A percentile compares a stretch with the other conserved stretches of the same genome.
These are phyloP conservation scores for Larix sibirica DNA, from an alignment of 83 land plant species.

Conservation along the genomic window DNA sequence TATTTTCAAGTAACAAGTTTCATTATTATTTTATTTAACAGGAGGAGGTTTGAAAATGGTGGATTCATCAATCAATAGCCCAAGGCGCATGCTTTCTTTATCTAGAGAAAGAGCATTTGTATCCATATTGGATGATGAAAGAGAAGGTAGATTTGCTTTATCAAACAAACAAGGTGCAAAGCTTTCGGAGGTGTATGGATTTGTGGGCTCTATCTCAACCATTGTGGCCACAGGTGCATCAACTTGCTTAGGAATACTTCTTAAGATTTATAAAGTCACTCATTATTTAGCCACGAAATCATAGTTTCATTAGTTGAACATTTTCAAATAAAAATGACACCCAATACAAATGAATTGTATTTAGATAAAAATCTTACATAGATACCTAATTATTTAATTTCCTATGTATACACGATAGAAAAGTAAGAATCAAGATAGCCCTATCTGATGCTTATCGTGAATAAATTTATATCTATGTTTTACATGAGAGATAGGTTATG, in stretches of 20 bases:
- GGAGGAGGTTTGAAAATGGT: conserved; percentile 25
- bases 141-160: conserved; percentile 24
- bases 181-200: conserved; percentile 82
- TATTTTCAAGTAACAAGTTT: neutral
- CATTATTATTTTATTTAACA: neutral
- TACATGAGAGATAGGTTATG: too few relatives aligned
- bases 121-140: conserved; percentile 33
- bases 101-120: conserved; percentile 49
- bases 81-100: conserved; percentile 51
- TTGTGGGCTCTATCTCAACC: conserved; percentile 77
- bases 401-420: too few relatives aligned
- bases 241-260: neutral
- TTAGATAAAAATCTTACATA: too few relatives aligned
- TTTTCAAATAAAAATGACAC: too few relatives aligned
- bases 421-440: too few relatives aligned
- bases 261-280: neutral
- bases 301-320: too few relatives aligned
- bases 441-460: too few relatives aligned
- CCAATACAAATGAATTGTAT: too few relatives aligned
- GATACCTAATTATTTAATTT: too few relatives aligned
- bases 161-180: conserved; percentile 63
- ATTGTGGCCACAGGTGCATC: conserved; percentile 63
- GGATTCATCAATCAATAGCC: conserved; percentile 50
- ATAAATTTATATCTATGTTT: too few relatives aligned
- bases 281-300: too few relatives aligned